Base-by-base conservation (phyloP, 2,329 filamentous ascomycete species). In the Trichoderma guizhouense region DNA sequence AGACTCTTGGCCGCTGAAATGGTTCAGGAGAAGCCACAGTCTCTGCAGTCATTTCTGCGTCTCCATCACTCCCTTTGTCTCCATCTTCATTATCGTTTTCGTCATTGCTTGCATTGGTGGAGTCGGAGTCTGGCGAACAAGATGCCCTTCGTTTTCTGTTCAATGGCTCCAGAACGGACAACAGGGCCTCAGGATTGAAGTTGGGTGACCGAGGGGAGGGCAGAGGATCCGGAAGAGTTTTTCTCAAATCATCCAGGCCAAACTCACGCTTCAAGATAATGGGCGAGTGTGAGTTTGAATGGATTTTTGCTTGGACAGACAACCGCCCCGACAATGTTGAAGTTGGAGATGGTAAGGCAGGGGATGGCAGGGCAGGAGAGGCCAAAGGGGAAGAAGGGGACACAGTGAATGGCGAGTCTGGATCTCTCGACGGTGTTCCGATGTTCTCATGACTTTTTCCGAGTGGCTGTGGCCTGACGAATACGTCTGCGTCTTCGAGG, bases 261-360 rank as follows among this genome's bases (percentile, higher is more conserved):
- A 90, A 87, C 21, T 82, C 83, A 34, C 86, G 83, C 74, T 84
- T 82, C 21, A 90, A 80, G 0, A 85, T 74, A 73, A 88, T 84
- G 1, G 86, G 81, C 62, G 83, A 82, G 21, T 82, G 79, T 2
- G 83, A 81, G 30, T 75, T 73, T 6, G 79, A 80, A 34, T 76
- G 79, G 34, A 81, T 74, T 15, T 79, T 74, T 8, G 78, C 78
- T 7, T 76, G 75, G 4, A 78, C 76, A n/a, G 74, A 76, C 43
- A 79, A 65, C 9, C 68, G 75, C n/a, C 73, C 72, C 7, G 39
- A 15, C 2, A 26, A 21, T 14, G 57, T 26, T 15, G 63, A 67
- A 24, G 51, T 8, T 9, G 51, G 32, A 67, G 64, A 67, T 5
- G 58, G 12, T 7, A 21, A 15, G 36, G 7, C 36, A 39, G 63